Conservation (phyloP, 345 rosid species). For the Reutealis trisperma region DNA sequence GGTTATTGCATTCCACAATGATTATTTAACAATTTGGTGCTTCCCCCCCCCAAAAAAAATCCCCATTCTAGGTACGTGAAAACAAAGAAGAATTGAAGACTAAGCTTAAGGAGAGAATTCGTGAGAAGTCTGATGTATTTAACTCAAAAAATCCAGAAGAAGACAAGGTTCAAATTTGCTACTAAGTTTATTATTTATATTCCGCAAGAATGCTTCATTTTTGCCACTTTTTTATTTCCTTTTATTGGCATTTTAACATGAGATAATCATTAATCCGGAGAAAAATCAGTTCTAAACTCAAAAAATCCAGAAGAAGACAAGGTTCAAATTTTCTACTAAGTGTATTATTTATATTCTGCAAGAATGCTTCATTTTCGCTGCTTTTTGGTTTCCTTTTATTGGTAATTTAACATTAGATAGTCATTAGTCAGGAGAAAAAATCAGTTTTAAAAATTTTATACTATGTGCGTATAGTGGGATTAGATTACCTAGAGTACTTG, state of each 20-base stretch:
- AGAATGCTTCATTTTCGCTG: background rate
- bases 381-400: background rate
- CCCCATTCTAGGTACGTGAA: slow-evolving; percentile 49
- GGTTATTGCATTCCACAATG: background rate
- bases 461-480: background rate
- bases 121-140: slow-evolving; percentile 71
- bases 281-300: slow-evolving; percentile 19
- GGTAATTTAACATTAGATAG: too few relatives aligned
- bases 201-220: background rate
- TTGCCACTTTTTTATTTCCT: background rate
- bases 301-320: slow-evolving; percentile 65
- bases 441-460: background rate
- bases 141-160: slow-evolving; percentile 55
- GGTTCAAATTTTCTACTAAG: slow-evolving; percentile 41
- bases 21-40: slow-evolving; percentile 5
- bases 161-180: slow-evolving; percentile 64
- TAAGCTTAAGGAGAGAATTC: slow-evolving; percentile 68
- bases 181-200: background rate
- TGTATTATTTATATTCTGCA: background rate
- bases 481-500: background rate
- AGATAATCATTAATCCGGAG: background rate
- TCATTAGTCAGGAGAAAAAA: background rate
- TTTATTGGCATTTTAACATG: background rate
- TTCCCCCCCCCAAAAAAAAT: too few relatives aligned
- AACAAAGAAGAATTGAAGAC: slow-evolving; percentile 67